Evolutionary conservation across 306 rosid genomes (phyloP).

Genomic region (Lathyrus sativus): DNA sequence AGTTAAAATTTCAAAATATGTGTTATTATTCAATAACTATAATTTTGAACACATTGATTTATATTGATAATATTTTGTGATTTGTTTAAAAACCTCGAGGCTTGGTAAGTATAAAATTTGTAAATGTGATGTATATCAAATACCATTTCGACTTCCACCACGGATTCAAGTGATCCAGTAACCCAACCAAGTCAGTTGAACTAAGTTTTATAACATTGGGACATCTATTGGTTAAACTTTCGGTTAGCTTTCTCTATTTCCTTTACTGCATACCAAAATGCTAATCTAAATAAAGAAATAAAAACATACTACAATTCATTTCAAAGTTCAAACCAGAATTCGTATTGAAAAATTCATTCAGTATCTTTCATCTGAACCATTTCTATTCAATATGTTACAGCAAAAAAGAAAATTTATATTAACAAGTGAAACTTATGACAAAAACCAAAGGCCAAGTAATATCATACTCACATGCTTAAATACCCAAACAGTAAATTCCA

Average conservation of each 20-base stretch:
- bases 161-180: not conserved
- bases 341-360: constrained; percentile 22
- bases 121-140: not conserved
- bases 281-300: too few species aligned
- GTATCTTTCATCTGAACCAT: constrained; percentile 24
- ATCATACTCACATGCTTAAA: constrained; percentile 84
- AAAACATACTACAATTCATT: too few species aligned
- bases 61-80: too few species aligned
- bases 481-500: constrained; percentile 99
- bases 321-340: constrained; percentile 3
- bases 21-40: too few species aligned
- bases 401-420: constrained; percentile 13
- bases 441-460: constrained; percentile 36
- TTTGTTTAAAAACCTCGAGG: not conserved
- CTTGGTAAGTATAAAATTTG: not conserved
- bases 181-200: not conserved
- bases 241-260: not conserved
- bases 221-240: not conserved
- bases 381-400: constrained; percentile 9
- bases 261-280: too few species aligned
- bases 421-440: not conserved
- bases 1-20: too few species aligned
- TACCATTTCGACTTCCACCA: not conserved
- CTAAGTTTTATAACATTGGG: not conserved
- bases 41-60: too few species aligned